Percentiles rank a stretch among this genome's conserved stretches.
These are phyloP conservation scores for Penicillium maclennaniae DNA, from an alignment of 495 filamentous ascomycete species.

Conservation along the genomic window DNA sequence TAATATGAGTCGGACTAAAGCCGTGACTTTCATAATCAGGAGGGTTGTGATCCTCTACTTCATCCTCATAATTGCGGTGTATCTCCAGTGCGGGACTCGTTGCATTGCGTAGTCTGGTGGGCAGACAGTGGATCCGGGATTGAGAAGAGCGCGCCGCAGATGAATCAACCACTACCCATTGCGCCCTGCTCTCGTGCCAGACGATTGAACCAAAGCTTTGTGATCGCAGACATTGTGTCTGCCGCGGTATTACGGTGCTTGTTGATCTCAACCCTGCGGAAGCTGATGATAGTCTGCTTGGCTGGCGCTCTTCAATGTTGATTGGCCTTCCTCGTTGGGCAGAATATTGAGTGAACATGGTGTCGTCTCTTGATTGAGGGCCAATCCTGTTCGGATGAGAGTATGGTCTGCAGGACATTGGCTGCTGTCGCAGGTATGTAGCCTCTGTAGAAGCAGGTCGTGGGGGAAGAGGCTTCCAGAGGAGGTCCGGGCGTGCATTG, in stretches of 20 bases:
- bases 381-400: background rate
- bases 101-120: background rate
- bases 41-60: background rate
- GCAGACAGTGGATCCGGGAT: background rate
- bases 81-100: background rate
- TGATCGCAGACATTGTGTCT: background rate
- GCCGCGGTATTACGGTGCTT: background rate
- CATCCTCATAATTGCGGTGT: background rate
- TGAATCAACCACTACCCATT: slow-evolving; percentile 6
- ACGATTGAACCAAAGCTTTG: slow-evolving; percentile 7
- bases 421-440: background rate
- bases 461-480: slow-evolving; percentile 17
- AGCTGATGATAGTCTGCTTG: background rate
- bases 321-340: slow-evolving; percentile 3
- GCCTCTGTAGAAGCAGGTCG: slow-evolving; percentile 13
- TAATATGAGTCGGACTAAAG: slow-evolving; percentile 9
- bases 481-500: slow-evolving; percentile 6
- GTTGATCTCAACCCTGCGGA: background rate
- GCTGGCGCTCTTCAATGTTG: background rate
- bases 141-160: background rate
- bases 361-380: background rate
- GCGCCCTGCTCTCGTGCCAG: slow-evolving; percentile 9
- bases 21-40: slow-evolving; percentile 18
- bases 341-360: background rate
- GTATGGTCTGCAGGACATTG: background rate